Base-by-base conservation (phyloP, 2,329 filamentous ascomycete species). In the Colletotrichum cuscutae region DNA sequence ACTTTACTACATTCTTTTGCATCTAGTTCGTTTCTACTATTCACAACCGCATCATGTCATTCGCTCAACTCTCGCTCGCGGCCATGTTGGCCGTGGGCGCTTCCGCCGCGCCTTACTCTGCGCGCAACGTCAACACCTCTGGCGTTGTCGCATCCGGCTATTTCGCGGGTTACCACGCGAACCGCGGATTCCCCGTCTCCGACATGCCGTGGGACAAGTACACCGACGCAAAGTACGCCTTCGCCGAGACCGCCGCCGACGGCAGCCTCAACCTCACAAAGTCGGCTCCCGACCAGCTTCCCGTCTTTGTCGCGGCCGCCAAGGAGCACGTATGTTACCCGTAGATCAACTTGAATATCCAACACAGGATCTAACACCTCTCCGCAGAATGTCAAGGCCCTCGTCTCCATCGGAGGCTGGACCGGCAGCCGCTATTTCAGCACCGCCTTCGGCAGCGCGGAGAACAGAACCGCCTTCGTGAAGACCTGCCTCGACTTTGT, bases 391-490 rank as follows among this genome's bases (percentile, higher is more conserved):
- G 60, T 74, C 24, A 74, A 73, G 71, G 63, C 63, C 13, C 65
- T 73, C 28, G 30, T 65, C n/a, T 59, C 73, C 6, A 30, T 73
- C 8, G 73, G 73, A 11, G 73, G 73, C 32, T 74, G 73, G 73
- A 59, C 62, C n/a, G 71, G 68, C 32, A 73, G 71, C 30, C 58
- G 30, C 26, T 73, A n/a, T 35, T 61, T 73, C 54, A 73, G 71
- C 71, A 52, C 35, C 5, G 32, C 60, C 56, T 28, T 73, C 3
- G 71, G 60, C 8, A 72, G 62, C 58, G 42, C 75, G 1, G 72
- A 73, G 59, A 77, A 77, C 73, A 72, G 76, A 11, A 77, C 76
- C 9, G 71, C 72, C 6, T 77, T 77, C 28, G 73, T 76, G 42
- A 74, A 76, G 68, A 73, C 61, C 5, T 60, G 64, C 52, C 46